A percentile compares a stretch with the other conserved stretches of the same genome.
These are phyloP conservation scores for Blastomyces parvus DNA, from an alignment of 2,329 filamentous ascomycete species.

Conservation along the genomic window DNA sequence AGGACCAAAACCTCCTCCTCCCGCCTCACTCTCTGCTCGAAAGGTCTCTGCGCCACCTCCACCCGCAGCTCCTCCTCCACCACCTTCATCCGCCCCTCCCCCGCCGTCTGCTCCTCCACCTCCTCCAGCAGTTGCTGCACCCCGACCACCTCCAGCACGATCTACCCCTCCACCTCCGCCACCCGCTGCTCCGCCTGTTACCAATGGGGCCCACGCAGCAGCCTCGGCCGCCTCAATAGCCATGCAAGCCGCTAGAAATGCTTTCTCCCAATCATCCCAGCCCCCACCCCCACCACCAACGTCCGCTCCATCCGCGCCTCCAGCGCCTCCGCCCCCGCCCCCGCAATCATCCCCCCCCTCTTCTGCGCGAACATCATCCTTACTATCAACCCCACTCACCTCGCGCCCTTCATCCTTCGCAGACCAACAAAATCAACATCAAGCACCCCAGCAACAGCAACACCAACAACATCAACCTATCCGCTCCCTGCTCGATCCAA, in stretches of 20 bases:
- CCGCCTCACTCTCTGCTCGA: constrained; percentile 43
- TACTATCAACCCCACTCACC: constrained; percentile 28
- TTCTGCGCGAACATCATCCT: constrained; percentile 34
- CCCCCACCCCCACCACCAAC: constrained; percentile 35
- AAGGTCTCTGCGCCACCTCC: constrained; percentile 48
- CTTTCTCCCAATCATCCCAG: constrained; percentile 39
- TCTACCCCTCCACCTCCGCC: constrained; percentile 21
- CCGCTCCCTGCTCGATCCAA: constrained; percentile 62
- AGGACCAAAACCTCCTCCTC: constrained; percentile 45
- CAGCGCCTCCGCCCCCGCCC: constrained; percentile 40
- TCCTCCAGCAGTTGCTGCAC: constrained; percentile 31
- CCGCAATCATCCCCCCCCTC: constrained; percentile 29
- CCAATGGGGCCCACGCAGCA: constrained; percentile 29
- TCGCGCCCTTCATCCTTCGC: constrained; percentile 33
- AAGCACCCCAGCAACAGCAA: constrained; percentile 27
- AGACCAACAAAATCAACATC: constrained; percentile 17
- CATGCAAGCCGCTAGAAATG: constrained; percentile 50
- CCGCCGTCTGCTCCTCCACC: constrained; percentile 34
- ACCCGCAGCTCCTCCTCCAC: constrained; percentile 36
- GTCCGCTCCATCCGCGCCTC: constrained; percentile 29
- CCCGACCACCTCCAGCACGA: constrained; percentile 35
- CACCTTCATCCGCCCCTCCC: constrained; percentile 34
- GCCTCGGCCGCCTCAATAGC: constrained; percentile 42
- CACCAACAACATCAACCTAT: constrained; percentile 40
- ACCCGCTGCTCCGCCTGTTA: constrained; percentile 42